Evolutionary conservation across 2,329 filamentous ascomycete genomes (phyloP), one percentile per base, ranked within the genome.

Genomic region (Colletotrichum musae): DNA sequence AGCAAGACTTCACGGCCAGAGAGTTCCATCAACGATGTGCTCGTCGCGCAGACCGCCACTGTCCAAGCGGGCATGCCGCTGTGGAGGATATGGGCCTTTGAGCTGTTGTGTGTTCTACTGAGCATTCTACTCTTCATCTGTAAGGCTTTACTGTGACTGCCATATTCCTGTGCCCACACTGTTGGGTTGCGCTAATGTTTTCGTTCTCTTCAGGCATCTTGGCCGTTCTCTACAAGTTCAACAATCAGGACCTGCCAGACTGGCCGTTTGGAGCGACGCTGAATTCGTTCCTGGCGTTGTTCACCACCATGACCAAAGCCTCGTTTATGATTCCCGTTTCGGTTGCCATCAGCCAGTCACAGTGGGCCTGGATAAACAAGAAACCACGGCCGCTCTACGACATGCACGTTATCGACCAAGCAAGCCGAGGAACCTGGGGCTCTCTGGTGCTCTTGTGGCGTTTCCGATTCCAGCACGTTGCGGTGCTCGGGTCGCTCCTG

Each of bases 241-340:
- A 58, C 18, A 21, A 64, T 16, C 28, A 58, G 36, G n/a, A 43
- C 9, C 13, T 64, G 12, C 61, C 53, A 6, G 28, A 52, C 32
- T 71, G 70, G 65, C 71, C 72, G 2, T 26, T 66, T 5, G 41
- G 50, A 13, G 58, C 70, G 39, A 72, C 57, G 3, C 60, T 72
- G n/a, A 72, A 72, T 53, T 67, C 72, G 1, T 71, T 73, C 24
- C 58, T 73, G 0, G 71, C 69, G 5, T 53, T 73, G 28, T 54
- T 70, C 21, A 60, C 71, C 5, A 70, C 68, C 18, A 43, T 66
- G 5, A n/a, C 64, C 36, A 71, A 71, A 18, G 64, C 66, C 0
- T 65, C 68, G 3, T 64, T 72, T 28, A 64, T 72, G 60, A 15
- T 66, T 9, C 64, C 68, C 1, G 58, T 72, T 6, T 53, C 57